Evolutionary conservation across 306 rosid species (phyloP).

Genomic region (barrel medic (Medicago truncatula)): DNA sequence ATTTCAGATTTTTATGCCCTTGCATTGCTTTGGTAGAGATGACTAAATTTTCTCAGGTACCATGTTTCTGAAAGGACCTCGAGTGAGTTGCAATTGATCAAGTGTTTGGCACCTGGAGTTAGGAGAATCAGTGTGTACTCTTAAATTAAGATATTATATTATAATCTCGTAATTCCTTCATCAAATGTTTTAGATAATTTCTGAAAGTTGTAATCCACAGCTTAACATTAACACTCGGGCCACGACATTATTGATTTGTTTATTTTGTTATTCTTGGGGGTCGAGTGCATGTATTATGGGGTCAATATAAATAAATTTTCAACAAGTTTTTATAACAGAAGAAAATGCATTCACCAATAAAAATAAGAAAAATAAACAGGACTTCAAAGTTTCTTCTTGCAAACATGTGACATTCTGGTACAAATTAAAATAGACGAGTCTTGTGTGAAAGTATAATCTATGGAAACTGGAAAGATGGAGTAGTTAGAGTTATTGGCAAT

Average conservation of each 20-base stretch:
- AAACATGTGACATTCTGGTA: neutral
- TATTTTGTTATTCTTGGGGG: neutral
- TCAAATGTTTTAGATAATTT: slow-evolving; percentile 1
- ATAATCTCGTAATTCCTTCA: neutral
- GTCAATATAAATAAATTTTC: neutral
- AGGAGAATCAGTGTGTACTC: slow-evolving; percentile 15
- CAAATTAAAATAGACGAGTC: neutral
- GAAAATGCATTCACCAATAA: neutral
- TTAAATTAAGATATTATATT: neutral
- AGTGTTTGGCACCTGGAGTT: slow-evolving; percentile 32
- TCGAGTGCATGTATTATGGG: neutral
- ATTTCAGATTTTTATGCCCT: slow-evolving; percentile 36
- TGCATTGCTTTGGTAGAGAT: slow-evolving; percentile 38
- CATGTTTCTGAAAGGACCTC: slow-evolving; percentile 22
- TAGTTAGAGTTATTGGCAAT: neutral
- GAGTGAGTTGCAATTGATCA: slow-evolving; percentile 30
- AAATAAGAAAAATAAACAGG: neutral
- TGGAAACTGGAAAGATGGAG: neutral
- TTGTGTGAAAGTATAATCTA: neutral
- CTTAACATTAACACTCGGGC: neutral
- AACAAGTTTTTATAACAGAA: neutral
- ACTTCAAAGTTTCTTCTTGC: neutral
- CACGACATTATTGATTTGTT: neutral
- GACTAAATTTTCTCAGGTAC: slow-evolving; percentile 25
- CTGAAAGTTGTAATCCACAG: neutral